phyloP scores from a whole-genome alignment of 2,329 filamentous ascomycete genomes.

The Penicillium digitatum region DNA sequence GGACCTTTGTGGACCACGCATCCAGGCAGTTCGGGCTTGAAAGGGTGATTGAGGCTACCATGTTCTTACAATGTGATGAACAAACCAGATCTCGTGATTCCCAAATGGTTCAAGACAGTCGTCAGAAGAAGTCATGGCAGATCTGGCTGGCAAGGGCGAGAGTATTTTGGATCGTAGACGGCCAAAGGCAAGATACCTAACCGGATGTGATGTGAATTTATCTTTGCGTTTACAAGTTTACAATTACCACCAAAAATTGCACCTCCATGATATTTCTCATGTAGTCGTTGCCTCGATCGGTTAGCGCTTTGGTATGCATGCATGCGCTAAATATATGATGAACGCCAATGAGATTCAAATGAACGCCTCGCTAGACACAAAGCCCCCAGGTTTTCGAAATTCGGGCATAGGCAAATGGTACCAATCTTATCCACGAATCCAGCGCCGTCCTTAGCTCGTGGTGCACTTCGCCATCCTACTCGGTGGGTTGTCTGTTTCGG shows the following conservation, averaged over 20 bases:
- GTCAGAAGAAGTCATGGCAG: constrained; percentile 22
- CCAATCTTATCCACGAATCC: not conserved
- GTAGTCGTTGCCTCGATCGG: constrained; percentile 9
- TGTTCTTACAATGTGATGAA: not conserved
- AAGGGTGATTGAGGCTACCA: constrained; percentile 9
- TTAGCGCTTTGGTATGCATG: constrained; percentile 6
- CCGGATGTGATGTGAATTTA: not conserved
- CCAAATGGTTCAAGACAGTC: not conserved
- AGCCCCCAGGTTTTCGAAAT: not conserved
- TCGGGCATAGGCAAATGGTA: not conserved
- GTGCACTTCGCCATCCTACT: not conserved
- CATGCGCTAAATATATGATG: constrained; percentile 7
- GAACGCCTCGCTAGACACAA: constrained; percentile 32
- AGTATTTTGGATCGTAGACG: constrained; percentile 20
- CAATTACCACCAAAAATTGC: constrained; percentile 5
- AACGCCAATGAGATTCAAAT: constrained; percentile 17
- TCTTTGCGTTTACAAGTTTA: not conserved
- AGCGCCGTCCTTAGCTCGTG: not conserved
- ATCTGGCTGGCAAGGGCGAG: constrained; percentile 25
- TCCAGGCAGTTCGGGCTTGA: constrained; percentile 22
- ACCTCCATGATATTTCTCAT: constrained; percentile 11
- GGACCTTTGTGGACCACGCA: constrained; percentile 39
- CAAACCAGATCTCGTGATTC: not conserved
- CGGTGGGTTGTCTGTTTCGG: not conserved
- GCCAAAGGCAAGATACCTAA: not conserved